A percentile compares a stretch with the other conserved stretches of the same genome.
phyloP scores from a whole-genome alignment of 345 rosid genomes.

The Eutrema japonicum region DNA sequence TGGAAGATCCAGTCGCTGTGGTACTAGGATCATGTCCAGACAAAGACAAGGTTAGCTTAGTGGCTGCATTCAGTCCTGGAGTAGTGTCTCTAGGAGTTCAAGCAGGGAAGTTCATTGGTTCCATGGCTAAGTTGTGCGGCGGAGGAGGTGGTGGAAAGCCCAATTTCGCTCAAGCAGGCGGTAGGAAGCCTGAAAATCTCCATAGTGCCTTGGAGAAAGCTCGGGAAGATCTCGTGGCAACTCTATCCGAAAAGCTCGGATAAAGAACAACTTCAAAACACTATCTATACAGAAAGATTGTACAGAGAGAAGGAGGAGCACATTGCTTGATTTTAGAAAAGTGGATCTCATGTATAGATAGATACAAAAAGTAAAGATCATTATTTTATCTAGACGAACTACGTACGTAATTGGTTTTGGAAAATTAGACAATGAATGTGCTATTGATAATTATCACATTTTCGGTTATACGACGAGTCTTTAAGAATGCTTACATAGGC shows the following conservation, averaged over 20 bases:
- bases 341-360: conserved; percentile 8
- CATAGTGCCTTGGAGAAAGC: conserved; percentile 76
- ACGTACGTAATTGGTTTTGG: neutral
- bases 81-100: conserved; percentile 75
- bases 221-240: conserved; percentile 58
- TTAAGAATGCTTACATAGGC: too few species aligned
- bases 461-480: too few species aligned
- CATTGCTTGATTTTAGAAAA: conserved; percentile 17
- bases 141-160: conserved; percentile 98
- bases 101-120: conserved; percentile 89
- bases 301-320: conserved; percentile 13
- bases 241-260: conserved; percentile 58
- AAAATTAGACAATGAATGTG: neutral
- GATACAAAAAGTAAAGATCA: neutral
- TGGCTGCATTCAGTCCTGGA: conserved; percentile 81
- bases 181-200: conserved; percentile 80
- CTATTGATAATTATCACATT: neutral
- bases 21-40: conserved; percentile 81
- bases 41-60: conserved; percentile 92
- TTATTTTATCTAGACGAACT: neutral
- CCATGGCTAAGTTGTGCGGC: conserved; percentile 81
- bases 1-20: conserved; percentile 82
- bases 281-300: neutral
- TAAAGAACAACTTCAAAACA: conserved; percentile 20
- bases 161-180: conserved; percentile 96